Evolutionary conservation across 2,329 filamentous ascomycete species (phyloP), one percentile per base, ranked within the genome.

Genomic region (Beauveria sp.): DNA sequence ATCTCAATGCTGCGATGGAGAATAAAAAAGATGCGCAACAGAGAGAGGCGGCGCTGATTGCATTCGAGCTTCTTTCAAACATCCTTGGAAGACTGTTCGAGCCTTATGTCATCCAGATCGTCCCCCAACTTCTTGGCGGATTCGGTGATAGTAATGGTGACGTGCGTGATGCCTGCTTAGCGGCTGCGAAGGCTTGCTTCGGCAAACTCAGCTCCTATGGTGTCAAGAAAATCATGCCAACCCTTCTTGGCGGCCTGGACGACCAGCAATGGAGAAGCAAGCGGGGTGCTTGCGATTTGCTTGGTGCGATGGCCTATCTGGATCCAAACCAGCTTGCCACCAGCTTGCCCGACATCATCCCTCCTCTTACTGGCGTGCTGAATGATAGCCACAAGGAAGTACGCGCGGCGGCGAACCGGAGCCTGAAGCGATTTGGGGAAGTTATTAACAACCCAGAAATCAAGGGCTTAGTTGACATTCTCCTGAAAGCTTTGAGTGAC

Each of bases 331-430:
- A 99, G 73, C 83, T 99, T 20, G 92, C 95, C 1, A 83, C 89
- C 67, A 98, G 93, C 72, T 78, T 99, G 69, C 95, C 95, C 2
- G 93, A 96, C 61, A 99, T 99, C 67, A 99, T 99, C 67, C 95
- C 96, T 28, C 93, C 96, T 18, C 81, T 99, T 62, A 98, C 96
- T 1, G 87, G 89, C 51, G 95, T 98, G 3, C 79, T 99, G 62
- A 99, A 96, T 67, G 95, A 99, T 78, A 97, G 91, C 69, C 95
- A 99, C 78, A 99, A 99, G 75, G 95, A 99, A 76, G 95, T 99
- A 38, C 86, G 95, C 63, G 80, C 86, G 50, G 93, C 91, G 24
- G 95, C 95, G 8, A 99, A 99, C 75, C 88, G 93, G 75, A 96
- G 92, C 77, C 81, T 99, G 77, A 96, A 99, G 78, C 89, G 95